phyloP scores from a whole-genome alignment of 139 green algal species.

The Chlorella sp. region DNA sequence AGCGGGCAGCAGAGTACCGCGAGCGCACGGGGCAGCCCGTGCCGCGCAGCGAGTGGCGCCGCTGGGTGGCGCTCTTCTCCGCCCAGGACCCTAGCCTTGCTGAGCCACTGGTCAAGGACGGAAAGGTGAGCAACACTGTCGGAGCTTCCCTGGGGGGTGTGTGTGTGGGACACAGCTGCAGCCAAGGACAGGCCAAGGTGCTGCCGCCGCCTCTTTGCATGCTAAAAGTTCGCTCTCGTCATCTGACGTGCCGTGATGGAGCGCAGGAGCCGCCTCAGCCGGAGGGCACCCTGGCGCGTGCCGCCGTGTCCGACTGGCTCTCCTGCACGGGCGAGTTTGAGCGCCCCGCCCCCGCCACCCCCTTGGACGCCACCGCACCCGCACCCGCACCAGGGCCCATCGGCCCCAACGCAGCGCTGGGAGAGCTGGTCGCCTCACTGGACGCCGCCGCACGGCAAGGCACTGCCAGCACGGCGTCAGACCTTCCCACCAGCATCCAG shows the following conservation, averaged over 20 bases:
- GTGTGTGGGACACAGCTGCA: no score
- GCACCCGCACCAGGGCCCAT: no score
- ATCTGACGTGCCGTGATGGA: no score
- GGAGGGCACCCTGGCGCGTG: conserved; percentile 6
- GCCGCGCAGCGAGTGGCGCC: conserved; percentile 43
- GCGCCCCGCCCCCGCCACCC: not conserved
- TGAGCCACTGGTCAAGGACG: conserved; percentile 15
- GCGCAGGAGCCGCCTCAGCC: not conserved
- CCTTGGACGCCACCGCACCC: no score
- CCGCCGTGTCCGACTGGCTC: conserved; percentile 38
- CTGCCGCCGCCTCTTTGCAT: no score
- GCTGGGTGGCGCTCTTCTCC: conserved; percentile 54
- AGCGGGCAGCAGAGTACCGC: conserved; percentile 45
- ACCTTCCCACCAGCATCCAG: conserved; percentile 16
- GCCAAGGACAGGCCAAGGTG: no score
- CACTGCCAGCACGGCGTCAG: no score
- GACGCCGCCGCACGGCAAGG: conserved; percentile 1
- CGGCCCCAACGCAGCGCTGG: conserved; percentile 28
- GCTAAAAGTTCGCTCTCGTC: no score
- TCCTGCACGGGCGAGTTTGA: conserved; percentile 33
- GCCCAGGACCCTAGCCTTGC: conserved; percentile 32
- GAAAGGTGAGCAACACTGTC: not conserved
- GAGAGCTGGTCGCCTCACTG: conserved; percentile 24
- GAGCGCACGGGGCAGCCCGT: conserved; percentile 41
- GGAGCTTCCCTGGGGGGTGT: no score